phyloP scores from a whole-genome alignment of 2,329 filamentous ascomycete species.

The Emergomyces pasteurianus region DNA sequence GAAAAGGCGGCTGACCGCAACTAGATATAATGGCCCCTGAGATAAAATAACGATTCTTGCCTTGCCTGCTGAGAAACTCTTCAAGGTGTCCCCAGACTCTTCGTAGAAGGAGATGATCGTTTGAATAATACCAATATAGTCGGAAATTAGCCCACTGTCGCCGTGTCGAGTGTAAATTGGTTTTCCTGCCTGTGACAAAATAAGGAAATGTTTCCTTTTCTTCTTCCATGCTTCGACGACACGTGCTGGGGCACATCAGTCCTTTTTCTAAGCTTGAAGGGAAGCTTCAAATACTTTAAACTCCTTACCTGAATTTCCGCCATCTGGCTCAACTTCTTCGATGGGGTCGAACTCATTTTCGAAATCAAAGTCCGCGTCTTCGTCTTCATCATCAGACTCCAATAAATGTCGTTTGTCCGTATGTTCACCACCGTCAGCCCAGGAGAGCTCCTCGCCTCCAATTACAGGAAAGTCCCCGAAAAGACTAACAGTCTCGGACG shows the following conservation, averaged over 20 bases:
- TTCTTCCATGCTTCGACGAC: constrained; percentile 69
- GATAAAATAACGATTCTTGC: constrained; percentile 77
- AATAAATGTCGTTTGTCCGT: constrained; percentile 22
- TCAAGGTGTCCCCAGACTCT: constrained; percentile 61
- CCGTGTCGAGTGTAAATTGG: constrained; percentile 95
- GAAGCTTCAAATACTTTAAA: neutral
- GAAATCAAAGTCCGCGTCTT: constrained; percentile 55
- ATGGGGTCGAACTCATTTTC: constrained; percentile 64
- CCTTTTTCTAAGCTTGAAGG: constrained; percentile 12
- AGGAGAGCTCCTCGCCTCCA: constrained; percentile 11
- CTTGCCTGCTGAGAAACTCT: constrained; percentile 75
- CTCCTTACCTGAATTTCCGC: constrained; percentile 43
- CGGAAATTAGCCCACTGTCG: constrained; percentile 77
- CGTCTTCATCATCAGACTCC: constrained; percentile 26
- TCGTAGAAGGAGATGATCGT: constrained; percentile 98
- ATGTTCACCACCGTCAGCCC: constrained; percentile 11
- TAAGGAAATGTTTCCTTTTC: constrained; percentile 94
- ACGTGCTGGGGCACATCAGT: constrained; percentile 29
- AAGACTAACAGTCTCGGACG: constrained; percentile 67
- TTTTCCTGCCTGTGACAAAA: constrained; percentile 89
- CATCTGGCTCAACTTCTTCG: constrained; percentile 44
- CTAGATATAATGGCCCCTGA: constrained; percentile 79
- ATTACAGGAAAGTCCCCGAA: constrained; percentile 55
- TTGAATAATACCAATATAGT: constrained; percentile 88
- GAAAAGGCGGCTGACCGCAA: constrained; percentile 82